phyloP scores from a whole-genome alignment of 1,139 yeast species.

The Candida sojae region DNA sequence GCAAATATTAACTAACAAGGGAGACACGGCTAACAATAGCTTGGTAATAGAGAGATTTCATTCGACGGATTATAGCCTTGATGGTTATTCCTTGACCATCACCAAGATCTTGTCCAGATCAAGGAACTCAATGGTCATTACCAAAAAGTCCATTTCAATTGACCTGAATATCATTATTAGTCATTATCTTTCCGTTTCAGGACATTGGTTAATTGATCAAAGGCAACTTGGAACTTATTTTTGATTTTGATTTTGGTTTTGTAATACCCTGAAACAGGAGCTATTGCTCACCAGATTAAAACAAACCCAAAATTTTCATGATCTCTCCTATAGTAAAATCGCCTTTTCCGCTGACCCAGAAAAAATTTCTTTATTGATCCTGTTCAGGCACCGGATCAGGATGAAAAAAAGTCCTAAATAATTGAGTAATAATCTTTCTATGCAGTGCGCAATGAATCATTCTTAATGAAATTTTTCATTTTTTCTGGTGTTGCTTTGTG shows the following conservation, averaged over 20 bases:
- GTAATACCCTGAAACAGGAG: slow-evolving; percentile 4
- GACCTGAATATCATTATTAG: background rate
- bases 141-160: too few relatives aligned
- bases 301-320: background rate
- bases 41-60: too few relatives aligned
- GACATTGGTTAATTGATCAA: background rate
- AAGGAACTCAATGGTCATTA: too few relatives aligned
- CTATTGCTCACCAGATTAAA: background rate
- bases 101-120: too few relatives aligned
- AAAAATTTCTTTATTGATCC: background rate
- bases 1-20: too few relatives aligned
- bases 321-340: background rate
- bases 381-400: slow-evolving; percentile 7
- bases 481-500: too few relatives aligned
- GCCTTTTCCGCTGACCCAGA: slow-evolving; percentile 8
- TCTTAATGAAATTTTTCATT: background rate
- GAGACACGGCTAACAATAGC: too few relatives aligned
- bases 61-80: too few relatives aligned
- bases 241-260: background rate
- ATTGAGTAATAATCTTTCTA: background rate
- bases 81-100: too few relatives aligned
- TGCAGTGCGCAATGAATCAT: slow-evolving; percentile 10
- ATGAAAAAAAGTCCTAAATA: too few relatives aligned
- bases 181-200: background rate
- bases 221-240: background rate